Evolutionary conservation across 2,329 filamentous ascomycete genomes (phyloP), one percentile per base, ranked within the genome.

Genomic region (Fusarium sp.): DNA sequence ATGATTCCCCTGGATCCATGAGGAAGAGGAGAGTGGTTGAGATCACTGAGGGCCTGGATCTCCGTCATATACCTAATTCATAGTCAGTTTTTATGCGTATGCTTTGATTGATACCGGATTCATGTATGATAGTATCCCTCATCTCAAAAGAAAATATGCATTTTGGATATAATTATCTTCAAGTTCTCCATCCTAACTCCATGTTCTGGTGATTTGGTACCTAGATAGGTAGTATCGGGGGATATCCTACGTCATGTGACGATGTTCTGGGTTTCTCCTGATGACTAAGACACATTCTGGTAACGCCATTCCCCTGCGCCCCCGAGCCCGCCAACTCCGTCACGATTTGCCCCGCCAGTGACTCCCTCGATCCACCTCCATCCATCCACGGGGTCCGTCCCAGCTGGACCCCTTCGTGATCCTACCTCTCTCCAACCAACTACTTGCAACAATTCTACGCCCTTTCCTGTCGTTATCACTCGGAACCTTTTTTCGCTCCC

Each of bases 1-100:
- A 79, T 81, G 80, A 81, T 81, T 81, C 80, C 79, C 78, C 78
- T 75, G 70, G 71, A 77, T 78, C 72, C 72, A 76, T 75, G 74
- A 72, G 69, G 68, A 75, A 77, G 73, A 76, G 67, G 72, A 72
- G 72, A 74, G 75, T 77, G 66, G 74, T 72, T 68, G 71, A 73
- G 70, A 73, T 71, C 66, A 61, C 71, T 61, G 65, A 73, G 73
- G 65, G 70, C 67, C 69, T 77, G 75, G 77, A 76, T 78, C 75
- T 76, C 73, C 71, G 72, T 76, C 76, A 76, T 76, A 78, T 78
- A 76, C 76, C 76, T 80, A 77, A 77, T 79, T 78, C 71, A 79
- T 76, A 70, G 72, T 78, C 71, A 73, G 70, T 73, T 75, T 60
- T 71, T 67, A 62, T 57, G 63, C 68, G 51, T 47, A 50, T 63